phyloP scores from a whole-genome alignment of 768 basidiomycete species.

The Tulasnella sp. region DNA sequence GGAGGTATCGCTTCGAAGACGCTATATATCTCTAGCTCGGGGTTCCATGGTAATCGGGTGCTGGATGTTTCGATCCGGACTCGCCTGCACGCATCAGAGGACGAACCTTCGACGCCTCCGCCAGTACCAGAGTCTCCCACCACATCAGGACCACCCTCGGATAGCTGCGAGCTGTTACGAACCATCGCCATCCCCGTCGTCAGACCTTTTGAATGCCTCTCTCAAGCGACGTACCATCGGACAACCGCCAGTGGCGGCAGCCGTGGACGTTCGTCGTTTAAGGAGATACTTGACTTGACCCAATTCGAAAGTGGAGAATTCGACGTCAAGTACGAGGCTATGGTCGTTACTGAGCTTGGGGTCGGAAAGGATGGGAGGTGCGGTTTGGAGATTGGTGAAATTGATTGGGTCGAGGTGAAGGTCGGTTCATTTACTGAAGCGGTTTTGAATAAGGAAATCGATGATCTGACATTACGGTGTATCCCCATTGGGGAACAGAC shows the following conservation, averaged over 20 bases:
- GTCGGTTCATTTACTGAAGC: slow-evolving; percentile 38
- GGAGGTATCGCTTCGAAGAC: slow-evolving; percentile 58
- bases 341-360: neutral
- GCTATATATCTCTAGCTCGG: slow-evolving; percentile 56
- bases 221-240: slow-evolving; percentile 53
- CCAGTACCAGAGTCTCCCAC: neutral
- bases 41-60: slow-evolving; percentile 63
- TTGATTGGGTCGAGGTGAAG: slow-evolving; percentile 44
- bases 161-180: slow-evolving; percentile 55
- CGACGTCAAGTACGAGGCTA: slow-evolving; percentile 43
- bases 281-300: slow-evolving; percentile 40
- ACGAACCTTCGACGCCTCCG: slow-evolving; percentile 28
- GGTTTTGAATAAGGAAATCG: neutral
- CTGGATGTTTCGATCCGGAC: slow-evolving; percentile 81
- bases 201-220: slow-evolving; percentile 54
- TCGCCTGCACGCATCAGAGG: slow-evolving; percentile 35
- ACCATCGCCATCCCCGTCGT: slow-evolving; percentile 64
- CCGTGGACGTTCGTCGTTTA: neutral
- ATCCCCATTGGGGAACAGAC: slow-evolving; percentile 37
- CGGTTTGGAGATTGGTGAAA: slow-evolving; percentile 49
- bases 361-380: slow-evolving; percentile 52
- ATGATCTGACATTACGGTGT: neutral
- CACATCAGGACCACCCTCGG: neutral
- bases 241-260: slow-evolving; percentile 31
- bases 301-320: slow-evolving; percentile 49